Conservation (phyloP, 345 rosid species). For the Leavenworthia alabamica region DNA sequence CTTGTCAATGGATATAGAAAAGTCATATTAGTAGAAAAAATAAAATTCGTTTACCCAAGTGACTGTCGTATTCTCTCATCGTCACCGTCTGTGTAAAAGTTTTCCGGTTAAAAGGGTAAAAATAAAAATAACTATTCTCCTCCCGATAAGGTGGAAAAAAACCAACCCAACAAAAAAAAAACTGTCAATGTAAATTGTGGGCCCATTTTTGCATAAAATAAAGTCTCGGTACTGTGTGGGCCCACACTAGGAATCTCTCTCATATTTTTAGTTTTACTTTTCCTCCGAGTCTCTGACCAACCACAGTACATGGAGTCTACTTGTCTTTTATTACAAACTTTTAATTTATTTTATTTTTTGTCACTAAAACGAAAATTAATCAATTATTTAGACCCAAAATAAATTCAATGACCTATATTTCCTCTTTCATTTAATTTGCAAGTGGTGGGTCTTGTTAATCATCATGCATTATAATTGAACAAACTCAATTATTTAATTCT, state of each 20-base stretch:
- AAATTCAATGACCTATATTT: background rate
- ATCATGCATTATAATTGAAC: background rate
- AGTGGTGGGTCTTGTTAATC: slow-evolving; percentile 21
- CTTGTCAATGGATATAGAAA: background rate
- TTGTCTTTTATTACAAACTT: background rate
- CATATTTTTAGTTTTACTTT: background rate
- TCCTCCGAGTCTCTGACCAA: background rate
- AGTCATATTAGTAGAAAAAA: background rate
- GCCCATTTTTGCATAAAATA: background rate
- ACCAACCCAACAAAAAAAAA: background rate
- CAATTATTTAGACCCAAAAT: background rate
- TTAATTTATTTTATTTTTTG: too few species aligned
- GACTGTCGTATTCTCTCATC: too few species aligned
- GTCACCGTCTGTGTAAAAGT: too few species aligned
- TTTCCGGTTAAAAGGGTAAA: background rate
- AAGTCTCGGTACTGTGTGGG: background rate
- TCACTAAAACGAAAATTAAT: background rate
- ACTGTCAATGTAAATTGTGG: background rate
- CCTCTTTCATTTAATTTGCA: background rate
- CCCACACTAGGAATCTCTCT: background rate
- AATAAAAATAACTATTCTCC: background rate
- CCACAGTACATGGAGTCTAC: slow-evolving; percentile 4
- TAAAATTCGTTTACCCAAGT: background rate
- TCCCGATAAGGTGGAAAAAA: background rate
- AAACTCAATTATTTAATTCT: slow-evolving; percentile 24